Conservation (phyloP, 768 basidiomycete species). For the Mycena maculata region DNA sequence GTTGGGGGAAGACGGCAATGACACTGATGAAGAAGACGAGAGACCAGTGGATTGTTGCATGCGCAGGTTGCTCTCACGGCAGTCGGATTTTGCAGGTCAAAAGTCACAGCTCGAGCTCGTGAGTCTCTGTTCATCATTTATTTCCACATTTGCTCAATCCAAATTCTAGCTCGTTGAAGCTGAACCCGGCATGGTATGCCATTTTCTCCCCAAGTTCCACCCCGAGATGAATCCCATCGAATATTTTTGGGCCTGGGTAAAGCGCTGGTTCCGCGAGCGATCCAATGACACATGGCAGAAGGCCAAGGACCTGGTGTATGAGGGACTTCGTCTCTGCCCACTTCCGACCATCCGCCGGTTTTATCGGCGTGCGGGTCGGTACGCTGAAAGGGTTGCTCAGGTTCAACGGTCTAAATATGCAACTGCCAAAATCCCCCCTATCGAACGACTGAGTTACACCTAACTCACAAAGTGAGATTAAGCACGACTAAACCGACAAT, state of each 20-base stretch:
- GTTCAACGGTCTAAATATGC: too few relatives aligned
- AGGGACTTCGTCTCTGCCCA: not conserved
- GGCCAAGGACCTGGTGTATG: conserved; percentile 2
- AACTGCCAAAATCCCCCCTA: too few relatives aligned
- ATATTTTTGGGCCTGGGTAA: conserved; percentile 23
- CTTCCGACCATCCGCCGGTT: conserved; percentile 7
- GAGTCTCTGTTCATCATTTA: too few relatives aligned
- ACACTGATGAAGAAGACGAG: conserved; percentile 26
- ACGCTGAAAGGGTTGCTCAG: too few relatives aligned
- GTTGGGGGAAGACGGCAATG: conserved; percentile 13
- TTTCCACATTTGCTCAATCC: not conserved
- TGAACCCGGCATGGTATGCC: conserved; percentile 8
- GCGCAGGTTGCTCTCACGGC: conserved; percentile 26
- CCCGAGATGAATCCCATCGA: conserved; percentile 23
- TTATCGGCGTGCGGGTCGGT: conserved; percentile 3
- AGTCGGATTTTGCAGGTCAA: conserved; percentile 29
- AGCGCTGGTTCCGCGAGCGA: conserved; percentile 2
- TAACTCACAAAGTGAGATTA: too few relatives aligned
- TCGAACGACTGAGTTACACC: too few relatives aligned
- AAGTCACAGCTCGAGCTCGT: conserved; percentile 35
- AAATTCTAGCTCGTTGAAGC: conserved; percentile 10
- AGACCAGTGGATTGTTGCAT: conserved; percentile 33
- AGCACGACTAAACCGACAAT: too few relatives aligned
- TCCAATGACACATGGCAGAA: conserved; percentile 11
- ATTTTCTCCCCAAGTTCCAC: conserved; percentile 19